Base-by-base conservation (phyloP, 441 rosid species). In the Jatropha multifida region DNA sequence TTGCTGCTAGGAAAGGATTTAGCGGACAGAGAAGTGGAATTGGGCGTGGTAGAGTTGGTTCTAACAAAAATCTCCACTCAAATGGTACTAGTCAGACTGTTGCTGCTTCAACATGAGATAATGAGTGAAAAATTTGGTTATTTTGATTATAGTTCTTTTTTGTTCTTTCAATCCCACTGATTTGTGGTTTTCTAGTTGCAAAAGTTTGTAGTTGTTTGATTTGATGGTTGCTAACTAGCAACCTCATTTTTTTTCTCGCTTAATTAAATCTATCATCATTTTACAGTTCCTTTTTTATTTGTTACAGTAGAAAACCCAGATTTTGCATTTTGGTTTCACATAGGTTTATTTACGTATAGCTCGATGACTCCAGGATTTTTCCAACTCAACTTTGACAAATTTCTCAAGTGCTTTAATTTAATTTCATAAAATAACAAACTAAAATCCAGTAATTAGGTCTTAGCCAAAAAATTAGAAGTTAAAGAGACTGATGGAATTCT, bases 21-120 rank as follows among this genome's bases (percentile, higher is more conserved):
- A 80, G 72, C n/a, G 88, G 74, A 9, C 88, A 85, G 65, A 77
- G 81, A 74, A 77, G 51, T 9, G 87, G 88, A 49, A 83, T 78
- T 54, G 89, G 89, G 68, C 87, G 84, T 12, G 85, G 85, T 49
- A 84, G 88, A 81, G 70, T 77, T 58, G 84, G 79, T 54, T 66
- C 82, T 3, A 18, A 76, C 32, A 83, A 77, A 79, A 76, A 76
- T 44, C 51, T 73, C 42, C 83, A 79, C 17, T 32, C 32, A 32
- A 1, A 1, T 32, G 2, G 32, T 32, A 32, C 85, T 61, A 72
- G 74, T 83, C 70, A 84, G 26, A 62, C 73, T 65, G 85, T 76
- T 38, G 82, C 85, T 38, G 82, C 85, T 83, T 82, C 87, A 56
- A 76, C 85, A 32, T 86, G 77, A 65, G 7, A 10, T 20, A 26